phyloP scores from a whole-genome alignment of 441 rosid species.

The Isatis lusitanica region DNA sequence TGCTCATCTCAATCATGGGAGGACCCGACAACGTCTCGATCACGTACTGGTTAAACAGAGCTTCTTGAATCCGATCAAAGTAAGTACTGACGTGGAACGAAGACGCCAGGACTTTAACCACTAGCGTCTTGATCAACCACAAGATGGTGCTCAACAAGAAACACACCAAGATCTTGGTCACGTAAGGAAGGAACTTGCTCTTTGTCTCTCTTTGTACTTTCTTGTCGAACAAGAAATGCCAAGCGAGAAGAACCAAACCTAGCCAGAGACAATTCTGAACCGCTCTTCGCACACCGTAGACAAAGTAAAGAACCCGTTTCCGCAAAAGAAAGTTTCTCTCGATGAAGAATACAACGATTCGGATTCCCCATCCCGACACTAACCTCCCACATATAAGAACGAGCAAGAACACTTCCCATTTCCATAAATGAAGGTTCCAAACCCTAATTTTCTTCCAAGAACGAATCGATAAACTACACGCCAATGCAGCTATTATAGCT shows the following conservation, averaged over 20 bases:
- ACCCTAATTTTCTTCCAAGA: constrained; percentile 34
- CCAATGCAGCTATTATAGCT: constrained; percentile 46
- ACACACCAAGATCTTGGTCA: constrained; percentile 59
- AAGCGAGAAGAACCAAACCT: constrained; percentile 59
- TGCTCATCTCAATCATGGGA: constrained; percentile 52
- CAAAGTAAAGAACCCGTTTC: constrained; percentile 73
- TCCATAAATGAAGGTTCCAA: constrained; percentile 68
- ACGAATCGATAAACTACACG: constrained; percentile 49
- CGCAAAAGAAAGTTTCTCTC: constrained; percentile 65
- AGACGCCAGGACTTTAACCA: constrained; percentile 72
- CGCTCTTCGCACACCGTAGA: constrained; percentile 65
- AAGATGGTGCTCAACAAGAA: constrained; percentile 54
- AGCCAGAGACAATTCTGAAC: constrained; percentile 82
- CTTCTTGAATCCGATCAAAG: constrained; percentile 73
- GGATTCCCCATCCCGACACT: constrained; percentile 88
- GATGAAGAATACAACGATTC: constrained; percentile 55
- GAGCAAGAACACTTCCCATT: constrained; percentile 70
- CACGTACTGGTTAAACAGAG: constrained; percentile 66
- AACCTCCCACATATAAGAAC: constrained; percentile 83
- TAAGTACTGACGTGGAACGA: constrained; percentile 80
- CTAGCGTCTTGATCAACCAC: constrained; percentile 66
- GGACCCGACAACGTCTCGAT: constrained; percentile 68
- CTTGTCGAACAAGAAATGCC: constrained; percentile 57
- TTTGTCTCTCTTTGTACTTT: constrained; percentile 39
- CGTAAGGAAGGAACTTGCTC: constrained; percentile 38